These are phyloP conservation scores for Royoungia palumana DNA, from an alignment of 768 basidiomycete genomes.

Conservation along the genomic window DNA sequence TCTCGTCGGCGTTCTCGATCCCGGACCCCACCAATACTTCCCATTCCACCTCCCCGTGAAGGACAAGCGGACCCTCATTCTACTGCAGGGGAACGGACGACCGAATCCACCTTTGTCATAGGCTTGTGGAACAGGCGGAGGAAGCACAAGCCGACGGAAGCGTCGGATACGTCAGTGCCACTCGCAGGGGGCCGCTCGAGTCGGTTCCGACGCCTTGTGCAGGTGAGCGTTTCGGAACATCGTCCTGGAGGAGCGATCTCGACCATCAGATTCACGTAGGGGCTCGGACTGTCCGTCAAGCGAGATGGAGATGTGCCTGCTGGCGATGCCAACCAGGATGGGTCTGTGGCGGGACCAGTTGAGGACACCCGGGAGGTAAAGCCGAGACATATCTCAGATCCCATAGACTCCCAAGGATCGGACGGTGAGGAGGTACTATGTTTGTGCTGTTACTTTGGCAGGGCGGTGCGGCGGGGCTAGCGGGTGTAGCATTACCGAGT, in stretches of 20 bases:
- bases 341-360: background rate
- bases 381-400: slow-evolving; percentile 1
- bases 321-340: background rate
- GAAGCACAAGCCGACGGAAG: slow-evolving; percentile 1
- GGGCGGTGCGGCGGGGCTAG: slow-evolving; percentile 14
- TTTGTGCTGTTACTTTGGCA: slow-evolving; percentile 26
- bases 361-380: slow-evolving; percentile 1
- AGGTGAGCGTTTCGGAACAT: slow-evolving; percentile 3
- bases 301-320: background rate
- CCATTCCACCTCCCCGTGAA: background rate
- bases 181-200: slow-evolving; percentile 2
- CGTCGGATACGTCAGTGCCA: background rate
- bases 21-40: background rate
- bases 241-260: background rate
- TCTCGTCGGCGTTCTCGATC: background rate
- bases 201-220: slow-evolving; percentile 14
- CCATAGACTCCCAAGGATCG: background rate
- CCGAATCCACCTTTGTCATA: slow-evolving; percentile 1
- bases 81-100: background rate
- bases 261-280: slow-evolving; percentile 7
- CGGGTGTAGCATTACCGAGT: background rate
- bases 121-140: slow-evolving; percentile 13
- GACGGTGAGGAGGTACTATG: slow-evolving; percentile 21
- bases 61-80: slow-evolving; percentile 7
- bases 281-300: background rate